Conservation (phyloP, 306 rosid species). For the Mucuna pruriens region DNA sequence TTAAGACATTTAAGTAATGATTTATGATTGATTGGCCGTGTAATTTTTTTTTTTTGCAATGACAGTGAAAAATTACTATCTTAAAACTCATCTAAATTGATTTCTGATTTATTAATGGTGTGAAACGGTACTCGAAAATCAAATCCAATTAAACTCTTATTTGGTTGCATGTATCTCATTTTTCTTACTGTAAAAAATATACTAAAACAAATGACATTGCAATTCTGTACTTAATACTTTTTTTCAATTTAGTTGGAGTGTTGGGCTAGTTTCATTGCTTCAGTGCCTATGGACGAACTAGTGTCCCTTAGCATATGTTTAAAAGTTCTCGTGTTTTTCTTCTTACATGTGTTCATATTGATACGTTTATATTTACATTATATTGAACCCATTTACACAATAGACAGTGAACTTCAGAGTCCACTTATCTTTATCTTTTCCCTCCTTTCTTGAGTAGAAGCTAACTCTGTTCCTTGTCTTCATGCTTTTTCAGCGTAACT, state of each 20-base stretch:
- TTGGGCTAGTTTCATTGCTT: not conserved
- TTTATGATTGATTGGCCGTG: no score
- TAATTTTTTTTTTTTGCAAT: no score
- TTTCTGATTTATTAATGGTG: not conserved
- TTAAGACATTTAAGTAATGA: no score
- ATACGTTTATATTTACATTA: not conserved
- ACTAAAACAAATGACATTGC: not conserved
- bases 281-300: not conserved
- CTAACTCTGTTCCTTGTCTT: slow-evolving; percentile 32
- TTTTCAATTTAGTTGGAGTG: not conserved
- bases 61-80: no score
- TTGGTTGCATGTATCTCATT: not conserved
- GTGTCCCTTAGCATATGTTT: not conserved
- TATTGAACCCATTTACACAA: not conserved
- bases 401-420: not conserved
- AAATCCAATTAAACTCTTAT: no score
- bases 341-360: not conserved
- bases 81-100: not conserved
- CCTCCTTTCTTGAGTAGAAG: slow-evolving; percentile 2
- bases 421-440: not conserved
- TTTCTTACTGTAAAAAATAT: not conserved
- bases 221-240: not conserved
- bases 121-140: no score
- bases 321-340: not conserved
- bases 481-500: slow-evolving; percentile 76